Evolutionary conservation across 768 basidiomycete genomes (phyloP).

Genomic region (Fistulinella prunicolor): DNA sequence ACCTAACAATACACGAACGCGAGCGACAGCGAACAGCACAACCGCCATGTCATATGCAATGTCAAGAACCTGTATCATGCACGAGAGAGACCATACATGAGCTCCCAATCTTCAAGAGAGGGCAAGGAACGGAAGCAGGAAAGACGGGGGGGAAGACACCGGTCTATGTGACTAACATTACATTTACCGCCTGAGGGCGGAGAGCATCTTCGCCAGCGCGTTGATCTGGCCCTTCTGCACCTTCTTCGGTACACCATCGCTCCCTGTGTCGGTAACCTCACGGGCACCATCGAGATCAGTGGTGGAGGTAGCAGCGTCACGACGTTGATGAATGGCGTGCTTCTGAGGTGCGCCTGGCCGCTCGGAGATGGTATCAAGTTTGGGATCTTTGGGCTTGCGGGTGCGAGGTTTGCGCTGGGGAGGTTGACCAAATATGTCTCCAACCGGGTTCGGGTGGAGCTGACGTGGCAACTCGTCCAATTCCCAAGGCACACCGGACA

Average conservation of each 20-base stretch:
- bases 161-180: slow-evolving; percentile 27
- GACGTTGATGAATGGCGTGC: slow-evolving; percentile 45
- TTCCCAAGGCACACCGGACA: slow-evolving; percentile 78
- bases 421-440: slow-evolving; percentile 57
- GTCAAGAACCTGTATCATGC: slow-evolving; percentile 32
- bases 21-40: slow-evolving; percentile 33
- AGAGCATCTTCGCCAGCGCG: slow-evolving; percentile 89
- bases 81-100: slow-evolving; percentile 19
- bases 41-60: slow-evolving; percentile 22
- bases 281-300: slow-evolving; percentile 55
- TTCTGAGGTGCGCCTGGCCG: slow-evolving; percentile 48
- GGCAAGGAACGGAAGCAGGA: neutral
- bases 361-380: slow-evolving; percentile 74
- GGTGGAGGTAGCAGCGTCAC: slow-evolving; percentile 71
- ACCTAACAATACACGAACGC: slow-evolving; percentile 54
- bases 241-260: slow-evolving; percentile 59
- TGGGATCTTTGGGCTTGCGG: slow-evolving; percentile 62
- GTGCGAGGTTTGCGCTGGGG: slow-evolving; percentile 63
- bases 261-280: slow-evolving; percentile 18
- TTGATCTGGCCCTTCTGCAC: slow-evolving; percentile 89
- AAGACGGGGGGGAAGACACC: slow-evolving; percentile 5
- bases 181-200: slow-evolving; percentile 63
- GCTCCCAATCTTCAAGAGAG: slow-evolving; percentile 8
- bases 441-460: slow-evolving; percentile 56
- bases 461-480: slow-evolving; percentile 66